Evolutionary conservation across 2,329 filamentous ascomycete species (phyloP), one percentile per base, ranked within the genome.

Genomic region (Colletotrichum melonis): DNA sequence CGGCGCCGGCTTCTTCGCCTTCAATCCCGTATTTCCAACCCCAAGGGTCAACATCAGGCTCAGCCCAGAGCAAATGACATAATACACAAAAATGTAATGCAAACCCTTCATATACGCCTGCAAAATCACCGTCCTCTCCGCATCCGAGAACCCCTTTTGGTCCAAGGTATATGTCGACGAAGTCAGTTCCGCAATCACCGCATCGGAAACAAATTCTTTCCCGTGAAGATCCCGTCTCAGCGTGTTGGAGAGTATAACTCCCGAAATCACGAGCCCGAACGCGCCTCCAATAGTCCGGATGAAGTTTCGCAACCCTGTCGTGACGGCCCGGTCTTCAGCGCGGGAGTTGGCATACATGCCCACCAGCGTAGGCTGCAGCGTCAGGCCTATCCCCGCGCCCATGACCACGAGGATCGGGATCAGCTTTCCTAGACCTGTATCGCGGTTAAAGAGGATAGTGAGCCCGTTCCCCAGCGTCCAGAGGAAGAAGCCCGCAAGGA

Each of bases 221-320:
- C 73, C 38, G 0, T 72, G 69, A 2, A 80, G 67, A 4, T 78
- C 63, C 14, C 58, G 9, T 1, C 72, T 63, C 14, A 80, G 70
- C 0, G 77, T 77, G 28, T 82, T 81, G 35, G 80, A 79, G 7
- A 81, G 69, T n/a, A 82, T 78, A 3, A 79, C 80, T 1, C 79
- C 80, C 1, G 79, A 79, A 3, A 78, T 63, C 16, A 78, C 77
- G 0, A 84, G 78, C 0, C 81, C 81, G n/a, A 80, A 76, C 6
- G 81, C 79, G 16, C 82, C 83, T 11, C 83, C 83, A 4, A 82
- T 76, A 7, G 78, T 79, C 11, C 83, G 79, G 38, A 82, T 76
- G 59, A 85, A 84, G 67, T 84, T 84, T n/a, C 83, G 79, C 26
- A 82, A 77, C 0, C 81, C 80, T 2, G 81, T 84, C 2, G 81